Base-by-base conservation (phyloP, 2,329 filamentous ascomycete species). In the Aspergillus tanneri region DNA sequence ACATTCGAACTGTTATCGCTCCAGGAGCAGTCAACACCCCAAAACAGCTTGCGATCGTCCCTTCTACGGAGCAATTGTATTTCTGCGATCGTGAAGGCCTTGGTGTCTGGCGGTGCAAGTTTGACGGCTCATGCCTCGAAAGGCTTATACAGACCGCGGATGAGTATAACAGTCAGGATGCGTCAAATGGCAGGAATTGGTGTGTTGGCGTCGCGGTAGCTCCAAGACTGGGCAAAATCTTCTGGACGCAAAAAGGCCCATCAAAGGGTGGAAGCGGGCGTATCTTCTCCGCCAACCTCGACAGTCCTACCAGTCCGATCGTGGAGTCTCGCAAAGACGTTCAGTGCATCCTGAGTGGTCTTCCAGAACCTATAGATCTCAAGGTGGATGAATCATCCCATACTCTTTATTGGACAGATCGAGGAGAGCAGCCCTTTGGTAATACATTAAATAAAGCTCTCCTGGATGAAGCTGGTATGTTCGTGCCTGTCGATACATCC, bases 191-290 rank as follows among this genome's bases (percentile, higher is more conserved):
- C 32, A 58, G 49, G 19, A 60, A 68, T 3, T 82, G 79, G 79
- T 81, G 78, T 46, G 80, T 84, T 7, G 81, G 82, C 1, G 71
- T 85, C 30, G 62, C 75, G 0, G 68, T 84, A 0, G 72, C 74
- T 3, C 64, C 65, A 0, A 49, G 61, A 0, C 63, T 65, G 1
- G 71, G 72, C 11, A 71, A 74, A 34, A 68, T 84, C 37, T 84
- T 78, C 69, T 85, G 81, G 81, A 80, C 77, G 0, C 81, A 84
- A 43, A 84, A 84, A 56, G 81, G 82, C 0, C 65, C 70, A 0
- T 72, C 74, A 3, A 84, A 83, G 60, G 72, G 69, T 0, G 65
- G 63, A 1, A 59, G 72, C 32, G 82, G 82, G 0, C 70, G 75
- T 3, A 81, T 85, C 35, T 79, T 80, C 58, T 64, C 70, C 4